A percentile compares a stretch with the other conserved stretches of the same genome.
These are phyloP conservation scores for Sugiyamaella grinbergsii DNA, from an alignment of 1,139 yeast genomes.

Conservation along the genomic window DNA sequence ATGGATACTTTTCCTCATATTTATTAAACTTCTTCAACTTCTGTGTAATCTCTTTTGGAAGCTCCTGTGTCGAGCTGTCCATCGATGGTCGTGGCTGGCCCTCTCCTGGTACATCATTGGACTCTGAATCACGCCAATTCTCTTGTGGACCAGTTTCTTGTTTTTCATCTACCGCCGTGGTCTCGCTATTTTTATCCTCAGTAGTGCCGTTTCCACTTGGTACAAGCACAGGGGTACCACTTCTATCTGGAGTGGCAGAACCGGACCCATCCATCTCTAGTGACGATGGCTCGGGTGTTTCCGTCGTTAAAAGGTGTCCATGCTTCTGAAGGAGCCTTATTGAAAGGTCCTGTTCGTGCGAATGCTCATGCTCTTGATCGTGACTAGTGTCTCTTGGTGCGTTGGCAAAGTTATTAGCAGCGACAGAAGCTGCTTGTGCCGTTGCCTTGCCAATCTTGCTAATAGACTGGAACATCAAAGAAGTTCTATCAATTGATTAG, in stretches of 20 bases:
- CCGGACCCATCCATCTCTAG: slow-evolving; percentile 28
- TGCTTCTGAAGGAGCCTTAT: slow-evolving; percentile 36
- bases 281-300: slow-evolving; percentile 37
- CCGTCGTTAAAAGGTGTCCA: slow-evolving; percentile 33
- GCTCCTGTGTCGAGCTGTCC: slow-evolving; percentile 30
- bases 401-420: slow-evolving; percentile 9
- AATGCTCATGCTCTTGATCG: slow-evolving; percentile 2
- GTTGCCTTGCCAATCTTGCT: slow-evolving; percentile 5
- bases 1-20: slow-evolving; percentile 88
- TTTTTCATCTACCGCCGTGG: not conserved
- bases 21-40: slow-evolving; percentile 77
- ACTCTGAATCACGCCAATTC: not conserved
- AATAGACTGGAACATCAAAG: slow-evolving; percentile 2
- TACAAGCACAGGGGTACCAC: slow-evolving; percentile 8
- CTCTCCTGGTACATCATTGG: not conserved
- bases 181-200: too few relatives aligned
- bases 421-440: slow-evolving; percentile 8
- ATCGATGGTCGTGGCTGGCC: not conserved
- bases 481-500: too few relatives aligned
- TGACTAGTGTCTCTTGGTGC: not conserved
- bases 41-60: slow-evolving; percentile 58
- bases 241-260: slow-evolving; percentile 14
- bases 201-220: not conserved
- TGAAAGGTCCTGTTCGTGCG: slow-evolving; percentile 22
- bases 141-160: not conserved